Percentiles rank a stretch among this genome's conserved stretches.
These are phyloP conservation scores for Cicer arietinum DNA, from an alignment of 306 rosid genomes.

Conservation along the genomic window DNA sequence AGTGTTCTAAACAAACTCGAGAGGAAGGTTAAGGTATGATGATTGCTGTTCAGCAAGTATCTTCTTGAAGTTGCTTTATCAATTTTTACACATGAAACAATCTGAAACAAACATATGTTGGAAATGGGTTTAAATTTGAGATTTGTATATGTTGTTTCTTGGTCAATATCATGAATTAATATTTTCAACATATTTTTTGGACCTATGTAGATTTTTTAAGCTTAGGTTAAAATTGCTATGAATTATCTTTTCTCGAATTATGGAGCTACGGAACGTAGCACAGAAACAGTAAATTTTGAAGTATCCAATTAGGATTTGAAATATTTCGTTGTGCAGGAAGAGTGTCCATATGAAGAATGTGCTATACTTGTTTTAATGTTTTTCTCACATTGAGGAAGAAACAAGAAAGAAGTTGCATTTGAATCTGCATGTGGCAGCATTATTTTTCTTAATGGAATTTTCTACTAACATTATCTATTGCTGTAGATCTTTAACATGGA, in stretches of 20 bases:
- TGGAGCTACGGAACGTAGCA: not conserved
- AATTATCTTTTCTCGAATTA: slow-evolving; percentile 20
- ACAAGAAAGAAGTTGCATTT: slow-evolving; percentile 43
- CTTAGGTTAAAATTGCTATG: slow-evolving; percentile 22
- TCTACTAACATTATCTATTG: slow-evolving; percentile 39
- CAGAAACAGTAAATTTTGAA: slow-evolving; percentile 5
- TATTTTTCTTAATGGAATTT: slow-evolving; percentile 32
- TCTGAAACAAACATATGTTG: slow-evolving; percentile 30
- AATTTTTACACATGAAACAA: slow-evolving; percentile 15
- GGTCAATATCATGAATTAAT: slow-evolving; percentile 13
- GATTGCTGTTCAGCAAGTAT: slow-evolving; percentile 25
- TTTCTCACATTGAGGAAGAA: slow-evolving; percentile 32
- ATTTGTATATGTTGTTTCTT: slow-evolving; percentile 36
- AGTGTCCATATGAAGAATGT: not conserved
- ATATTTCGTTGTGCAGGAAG: not conserved
- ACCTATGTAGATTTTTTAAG: not conserved
- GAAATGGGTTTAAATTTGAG: slow-evolving; percentile 12
- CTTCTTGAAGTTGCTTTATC: slow-evolving; percentile 21
- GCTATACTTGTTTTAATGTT: not conserved
- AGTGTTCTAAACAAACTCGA: slow-evolving; percentile 86
- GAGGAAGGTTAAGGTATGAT: slow-evolving; percentile 78
- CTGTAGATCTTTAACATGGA: slow-evolving; percentile 92
- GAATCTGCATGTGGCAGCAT: slow-evolving; percentile 28
- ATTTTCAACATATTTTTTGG: slow-evolving; percentile 16
- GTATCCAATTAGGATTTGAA: slow-evolving; percentile 33